Base-by-base conservation (phyloP, 768 basidiomycete species). In the Mycena alexandri region DNA sequence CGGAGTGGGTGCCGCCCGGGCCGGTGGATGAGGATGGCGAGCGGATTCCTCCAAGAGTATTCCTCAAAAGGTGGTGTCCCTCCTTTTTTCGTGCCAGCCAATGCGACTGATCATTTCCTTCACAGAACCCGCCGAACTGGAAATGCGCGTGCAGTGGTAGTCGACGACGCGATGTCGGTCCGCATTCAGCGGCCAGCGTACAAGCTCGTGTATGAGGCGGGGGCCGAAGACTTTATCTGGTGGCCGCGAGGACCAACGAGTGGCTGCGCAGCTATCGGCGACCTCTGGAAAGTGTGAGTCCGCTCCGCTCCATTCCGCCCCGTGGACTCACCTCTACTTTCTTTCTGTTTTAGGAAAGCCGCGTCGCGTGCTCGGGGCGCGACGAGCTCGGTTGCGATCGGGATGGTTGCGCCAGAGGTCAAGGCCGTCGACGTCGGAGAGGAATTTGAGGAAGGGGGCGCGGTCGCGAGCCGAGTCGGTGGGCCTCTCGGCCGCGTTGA, bases 181-280 rank as follows among this genome's bases (percentile, higher is more conserved):
- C 87, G 88, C 61, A 84, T 94, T 34, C 81, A 83, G 54, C 71
- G 82, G 63, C 84, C 87, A 46, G 83, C 83, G 67, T 94, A 93
- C 83, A 91, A 88, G 77, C 72, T 94, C 33, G 78, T 90, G 76
- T 92, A 91, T 74, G 91, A 90, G 74, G 82, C 76, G 2, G 90
- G 88, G 43, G 79, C 82, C n/a, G 92, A 92, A 75, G 91, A 92
- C 48, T 72, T 77, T 36, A 51, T 88, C 24, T 80, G 80, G 78
- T 85, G 85, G 43, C 60, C 72, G 43, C 78, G 84, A 74, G 74
- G 75, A 21, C 69, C 55, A 55, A 60, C 56, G 38, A 68, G 77
- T 59, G n/a, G 38, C n/a, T n/a, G n/a, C n/a, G n/a, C n/a, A n/a
- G n/a, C n/a, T n/a, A n/a, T n/a, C n/a, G n/a, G n/a, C n/a, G n/a